Evolutionary conservation across 2,329 filamentous ascomycete genomes (phyloP).

Genomic region (Fonsecaea erecta): DNA sequence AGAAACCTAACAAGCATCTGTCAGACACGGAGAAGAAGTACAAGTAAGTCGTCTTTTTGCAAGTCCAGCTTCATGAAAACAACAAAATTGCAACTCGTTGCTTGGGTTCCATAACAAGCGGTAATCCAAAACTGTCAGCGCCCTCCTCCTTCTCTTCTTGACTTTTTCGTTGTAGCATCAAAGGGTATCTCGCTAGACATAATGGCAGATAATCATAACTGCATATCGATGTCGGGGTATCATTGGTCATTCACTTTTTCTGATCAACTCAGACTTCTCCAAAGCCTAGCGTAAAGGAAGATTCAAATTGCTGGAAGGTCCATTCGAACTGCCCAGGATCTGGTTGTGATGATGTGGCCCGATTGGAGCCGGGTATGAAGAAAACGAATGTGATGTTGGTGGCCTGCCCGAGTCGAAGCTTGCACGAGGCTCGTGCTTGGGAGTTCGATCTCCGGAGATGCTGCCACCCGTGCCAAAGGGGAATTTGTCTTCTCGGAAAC

Average conservation of each 20-base stretch:
- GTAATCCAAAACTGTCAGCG: constrained; percentile 21
- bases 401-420: constrained; percentile 91
- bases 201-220: constrained; percentile 37
- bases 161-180: constrained; percentile 35
- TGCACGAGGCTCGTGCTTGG: constrained; percentile 79
- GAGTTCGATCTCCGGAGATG: constrained; percentile 76
- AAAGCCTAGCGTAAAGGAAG: constrained; percentile 37
- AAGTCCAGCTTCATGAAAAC: constrained; percentile 12
- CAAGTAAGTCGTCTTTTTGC: constrained; percentile 1
- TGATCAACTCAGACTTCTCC: constrained; percentile 30
- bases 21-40: constrained; percentile 17
- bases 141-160: constrained; percentile 19
- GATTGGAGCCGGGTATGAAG: constrained; percentile 89
- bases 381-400: constrained; percentile 94
- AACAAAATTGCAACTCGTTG: constrained; percentile 13
- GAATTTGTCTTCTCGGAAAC: constrained; percentile 66
- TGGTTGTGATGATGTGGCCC: constrained; percentile 66
- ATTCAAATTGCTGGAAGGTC: constrained; percentile 36
- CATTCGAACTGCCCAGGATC: constrained; percentile 26
- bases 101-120: constrained; percentile 24
- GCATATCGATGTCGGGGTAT: constrained; percentile 37
- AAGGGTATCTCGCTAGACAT: constrained; percentile 39
- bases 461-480: constrained; percentile 57
- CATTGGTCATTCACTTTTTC: constrained; percentile 32
- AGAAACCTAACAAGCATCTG: constrained; percentile 23